Evolutionary conservation across 78 protist species (phyloP), one percentile per base, ranked within the genome.

Genomic region (Polysphondylium violaceum): DNA sequence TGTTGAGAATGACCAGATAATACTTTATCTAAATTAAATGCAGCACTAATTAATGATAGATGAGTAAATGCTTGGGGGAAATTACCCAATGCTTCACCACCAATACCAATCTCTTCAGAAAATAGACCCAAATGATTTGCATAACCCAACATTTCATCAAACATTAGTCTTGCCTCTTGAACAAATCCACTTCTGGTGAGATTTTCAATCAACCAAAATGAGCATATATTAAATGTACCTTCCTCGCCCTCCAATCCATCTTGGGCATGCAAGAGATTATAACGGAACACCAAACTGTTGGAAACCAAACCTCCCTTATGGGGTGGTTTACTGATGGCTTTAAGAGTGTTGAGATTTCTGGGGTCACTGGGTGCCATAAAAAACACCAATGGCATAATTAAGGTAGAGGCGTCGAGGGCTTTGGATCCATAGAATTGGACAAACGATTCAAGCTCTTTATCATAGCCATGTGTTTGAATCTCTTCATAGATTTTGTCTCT

Each of bases 51-150:
- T n/a, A 88, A 38, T 14, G 77, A 55, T 19, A 88, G 77, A 78
- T 88, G 87, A 40, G 87, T 88, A 29, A 88, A 76, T 7, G 94
- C 94, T 76, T 88, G 94, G 14, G 94, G 94, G 36, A 76, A 88
- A 40, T 88, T 88, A 40, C 94, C 94, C 7, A 88, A 16, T n/a
- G 77, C 74, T 23, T 76, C 87, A 36, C 94, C 94, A 59, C 87
- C 73, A 0, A 61, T 7, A 17, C 87, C 94, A 43, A 78, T 75
- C 29, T 88, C 87, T 40, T 88, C 94, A 71, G 87, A 58, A 47
- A 65, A 88, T 47, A 88, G 64, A 29, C 94, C 94, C 4, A 88
- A 40, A 31, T 88, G 94, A 55, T 88, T 88, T 19, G 86, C 87
- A 61, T 88, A 88, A 27, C 94, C 94, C 8, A 88, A 33, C 81